Percentiles rank a stretch among this genome's conserved stretches.
Conservation (phyloP, 306 rosid genomes). For the Arachis stenosperma region DNA sequence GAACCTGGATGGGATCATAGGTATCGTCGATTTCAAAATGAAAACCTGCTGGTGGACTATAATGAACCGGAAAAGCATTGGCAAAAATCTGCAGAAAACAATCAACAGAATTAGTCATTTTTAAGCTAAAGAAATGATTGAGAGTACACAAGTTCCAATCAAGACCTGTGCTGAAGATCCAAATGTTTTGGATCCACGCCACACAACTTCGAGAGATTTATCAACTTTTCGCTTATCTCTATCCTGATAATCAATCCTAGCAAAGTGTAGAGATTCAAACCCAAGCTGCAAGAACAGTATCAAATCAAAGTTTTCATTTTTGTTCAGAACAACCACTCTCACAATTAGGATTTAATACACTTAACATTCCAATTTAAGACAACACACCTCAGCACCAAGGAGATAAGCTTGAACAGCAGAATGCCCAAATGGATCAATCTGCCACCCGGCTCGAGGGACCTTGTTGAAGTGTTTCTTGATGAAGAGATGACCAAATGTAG, state of each 20-base stretch:
- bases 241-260: constrained; percentile 92
- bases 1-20: constrained; percentile 66
- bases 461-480: constrained; percentile 68
- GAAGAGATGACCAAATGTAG: constrained; percentile 74
- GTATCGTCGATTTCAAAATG: constrained; percentile 60
- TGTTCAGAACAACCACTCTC: background rate
- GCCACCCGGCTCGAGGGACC: constrained; percentile 86
- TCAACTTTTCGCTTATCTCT: constrained; percentile 69
- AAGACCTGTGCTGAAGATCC: constrained; percentile 83
- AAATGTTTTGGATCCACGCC: constrained; percentile 88
- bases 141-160: constrained; percentile 11
- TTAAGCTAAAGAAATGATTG: background rate
- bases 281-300: constrained; percentile 64
- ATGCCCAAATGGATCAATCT: constrained; percentile 93
- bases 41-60: constrained; percentile 75
- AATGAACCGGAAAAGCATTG: constrained; percentile 79
- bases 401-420: constrained; percentile 91
- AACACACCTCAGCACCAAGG: constrained; percentile 71
- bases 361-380: too few species aligned
- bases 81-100: constrained; percentile 67
- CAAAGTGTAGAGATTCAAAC: constrained; percentile 92
- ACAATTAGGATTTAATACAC: too few species aligned
- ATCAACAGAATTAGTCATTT: background rate
- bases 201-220: constrained; percentile 87
- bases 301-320: background rate